Evolutionary conservation across 75 land plant genomes (phyloP).

Genomic region (Cunninghamia lanceolata): DNA sequence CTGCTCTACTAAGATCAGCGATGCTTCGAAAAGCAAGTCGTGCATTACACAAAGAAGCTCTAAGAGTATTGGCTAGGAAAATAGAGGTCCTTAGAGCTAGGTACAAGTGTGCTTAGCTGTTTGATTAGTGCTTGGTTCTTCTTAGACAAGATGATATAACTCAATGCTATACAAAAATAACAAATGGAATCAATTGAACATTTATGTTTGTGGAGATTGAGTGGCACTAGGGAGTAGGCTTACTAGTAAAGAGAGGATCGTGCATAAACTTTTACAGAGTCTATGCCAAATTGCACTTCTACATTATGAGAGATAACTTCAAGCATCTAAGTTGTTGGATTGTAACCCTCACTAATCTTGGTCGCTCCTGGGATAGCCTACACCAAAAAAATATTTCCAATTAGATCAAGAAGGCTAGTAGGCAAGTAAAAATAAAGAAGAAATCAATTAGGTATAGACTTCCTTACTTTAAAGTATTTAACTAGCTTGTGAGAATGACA

Average conservation of each 20-base stretch:
- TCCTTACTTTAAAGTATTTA: background rate
- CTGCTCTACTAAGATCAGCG: constrained; percentile 75
- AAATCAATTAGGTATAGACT: background rate
- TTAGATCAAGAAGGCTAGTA: background rate
- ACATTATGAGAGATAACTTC: background rate
- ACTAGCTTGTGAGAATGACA: background rate
- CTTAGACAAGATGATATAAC: constrained; percentile 22
- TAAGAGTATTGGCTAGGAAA: constrained; percentile 70
- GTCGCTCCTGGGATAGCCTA: constrained; percentile 7
- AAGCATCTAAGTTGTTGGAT: constrained; percentile 18
- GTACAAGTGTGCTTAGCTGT: constrained; percentile 61
- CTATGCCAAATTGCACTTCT: background rate
- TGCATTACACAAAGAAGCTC: constrained; percentile 41
- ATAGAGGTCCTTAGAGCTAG: constrained; percentile 57
- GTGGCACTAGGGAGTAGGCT: background rate
- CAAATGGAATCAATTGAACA: background rate
- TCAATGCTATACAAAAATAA: background rate
- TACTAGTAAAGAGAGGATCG: constrained; percentile 12
- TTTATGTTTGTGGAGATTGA: background rate
- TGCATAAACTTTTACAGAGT: background rate
- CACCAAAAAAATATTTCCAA: background rate
- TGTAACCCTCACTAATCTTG: constrained; percentile 15
- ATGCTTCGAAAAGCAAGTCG: constrained; percentile 60
- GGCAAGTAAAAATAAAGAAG: background rate
- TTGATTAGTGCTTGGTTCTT: constrained; percentile 43